phyloP scores from a whole-genome alignment of 2,329 filamentous ascomycete species.

The Kalaharituber pfeilii region DNA sequence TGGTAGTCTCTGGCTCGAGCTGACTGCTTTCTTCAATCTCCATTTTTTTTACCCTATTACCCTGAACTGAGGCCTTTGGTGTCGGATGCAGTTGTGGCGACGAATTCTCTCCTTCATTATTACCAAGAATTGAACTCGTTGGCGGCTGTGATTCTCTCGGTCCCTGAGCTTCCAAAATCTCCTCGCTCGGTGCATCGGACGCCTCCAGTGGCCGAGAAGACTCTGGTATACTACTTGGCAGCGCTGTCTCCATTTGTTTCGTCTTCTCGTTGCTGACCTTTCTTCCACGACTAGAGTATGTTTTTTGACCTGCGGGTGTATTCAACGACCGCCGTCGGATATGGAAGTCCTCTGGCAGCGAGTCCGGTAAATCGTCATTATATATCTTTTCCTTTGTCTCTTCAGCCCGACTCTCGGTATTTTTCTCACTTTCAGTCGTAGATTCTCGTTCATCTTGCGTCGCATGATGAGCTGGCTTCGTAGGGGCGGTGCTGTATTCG shows the following conservation, averaged over 20 bases:
- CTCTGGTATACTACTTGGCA: background rate
- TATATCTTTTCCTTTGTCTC: constrained; percentile 1
- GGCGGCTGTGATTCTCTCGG: constrained; percentile 11
- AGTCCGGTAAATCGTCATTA: constrained; percentile 1
- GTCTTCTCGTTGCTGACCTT: background rate
- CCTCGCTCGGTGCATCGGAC: too few species aligned
- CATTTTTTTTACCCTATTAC: background rate
- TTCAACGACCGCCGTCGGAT: background rate
- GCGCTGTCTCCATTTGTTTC: background rate
- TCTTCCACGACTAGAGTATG: background rate
- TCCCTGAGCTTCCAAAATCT: background rate
- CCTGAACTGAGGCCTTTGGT: background rate
- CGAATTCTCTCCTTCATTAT: background rate
- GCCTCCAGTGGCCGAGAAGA: background rate
- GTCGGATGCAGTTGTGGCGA: background rate
- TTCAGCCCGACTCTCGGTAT: too few species aligned
- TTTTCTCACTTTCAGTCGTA: too few species aligned
- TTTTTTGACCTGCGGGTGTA: background rate
- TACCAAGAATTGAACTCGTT: background rate
- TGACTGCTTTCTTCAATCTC: background rate
- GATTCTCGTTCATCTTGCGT: too few species aligned
- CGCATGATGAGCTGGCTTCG: background rate
- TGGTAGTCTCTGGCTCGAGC: background rate
- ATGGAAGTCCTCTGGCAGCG: constrained; percentile 1
- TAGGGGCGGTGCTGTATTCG: background rate